Base-by-base conservation (phyloP, 2,329 filamentous ascomycete genomes). In the Blumeriella jaapii region DNA sequence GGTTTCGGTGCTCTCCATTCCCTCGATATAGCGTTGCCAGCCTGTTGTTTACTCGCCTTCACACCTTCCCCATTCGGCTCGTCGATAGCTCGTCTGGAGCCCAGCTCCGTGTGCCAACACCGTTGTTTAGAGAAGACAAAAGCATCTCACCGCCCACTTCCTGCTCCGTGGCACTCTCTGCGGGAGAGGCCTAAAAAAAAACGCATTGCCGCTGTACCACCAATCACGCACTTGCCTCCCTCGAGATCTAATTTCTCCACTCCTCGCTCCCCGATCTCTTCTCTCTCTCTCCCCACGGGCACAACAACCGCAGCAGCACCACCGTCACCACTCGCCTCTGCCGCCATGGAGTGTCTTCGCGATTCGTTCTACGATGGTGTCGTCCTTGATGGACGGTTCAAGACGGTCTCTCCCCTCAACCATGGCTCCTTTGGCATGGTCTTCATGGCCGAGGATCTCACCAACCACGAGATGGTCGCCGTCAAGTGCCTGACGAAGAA, bases 351-450 rank as follows among this genome's bases (percentile, higher is more conserved):
- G 65, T 93, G 85, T 68, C 74, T 93, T 68, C 77, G 78, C 64
- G 76, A 86, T 63, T 71, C 77, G 56, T 91, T 94, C 63, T 67
- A 76, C 55, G 68, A 76, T 61, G 84, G 82, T 60, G 74, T 82
- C 61, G 64, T 93, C 56, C 77, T 94, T 56, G 78, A 83, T 58
- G 86, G 84, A 59, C 87, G 91, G 49, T 98, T 91, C 61, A 70
- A 82, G 63, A 93, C 87, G 38, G 71, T 95, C 55, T 83, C 87
- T 49, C 87, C 91, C 39, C 81, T 98, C 64, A 98, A 98, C 59
- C 86, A 95, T 71, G 91, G 91, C 51, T 96, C 91, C 37, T 98
- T 96, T 56, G 91, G 91, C 57, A 93, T 96, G 84, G 91, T 98
- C 53, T 95, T 95, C 62, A 78, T 86, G 63, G 91, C 89, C 41